These are phyloP conservation scores for Diplodia scrobiculata DNA, from an alignment of 2,329 filamentous ascomycete genomes.

Conservation along the genomic window DNA sequence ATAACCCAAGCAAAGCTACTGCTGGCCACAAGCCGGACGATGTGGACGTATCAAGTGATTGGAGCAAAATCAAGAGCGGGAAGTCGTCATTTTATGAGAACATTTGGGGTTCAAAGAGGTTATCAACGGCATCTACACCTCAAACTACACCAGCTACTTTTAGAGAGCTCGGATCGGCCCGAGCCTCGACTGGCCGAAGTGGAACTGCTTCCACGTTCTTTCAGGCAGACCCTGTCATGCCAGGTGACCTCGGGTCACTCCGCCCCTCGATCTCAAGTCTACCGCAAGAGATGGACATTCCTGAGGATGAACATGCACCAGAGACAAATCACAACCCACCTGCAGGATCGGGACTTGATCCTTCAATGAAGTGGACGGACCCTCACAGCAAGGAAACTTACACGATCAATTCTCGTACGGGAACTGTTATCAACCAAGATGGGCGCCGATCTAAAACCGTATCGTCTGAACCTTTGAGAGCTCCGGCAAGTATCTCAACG, in stretches of 20 bases:
- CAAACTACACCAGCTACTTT: conserved; percentile 16
- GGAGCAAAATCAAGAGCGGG: conserved; percentile 51
- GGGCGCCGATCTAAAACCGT: neutral
- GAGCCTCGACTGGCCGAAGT: neutral
- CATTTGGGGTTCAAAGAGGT: conserved; percentile 30
- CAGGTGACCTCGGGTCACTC: conserved; percentile 11
- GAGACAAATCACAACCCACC: neutral
- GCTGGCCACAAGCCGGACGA: neutral
- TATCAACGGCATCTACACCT: neutral
- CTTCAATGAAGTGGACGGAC: conserved; percentile 61
- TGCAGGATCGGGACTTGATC: conserved; percentile 34
- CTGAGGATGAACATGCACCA: neutral
- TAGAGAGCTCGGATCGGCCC: conserved; percentile 13
- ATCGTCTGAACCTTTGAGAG: conserved; percentile 17
- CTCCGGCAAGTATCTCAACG: conserved; percentile 31
- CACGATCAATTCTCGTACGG: conserved; percentile 60
- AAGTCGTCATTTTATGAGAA: conserved; percentile 41
- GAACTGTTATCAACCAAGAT: conserved; percentile 41
- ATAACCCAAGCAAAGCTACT: neutral
- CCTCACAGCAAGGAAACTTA: conserved; percentile 58
- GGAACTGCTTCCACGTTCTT: conserved; percentile 21
- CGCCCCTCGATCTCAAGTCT: neutral
- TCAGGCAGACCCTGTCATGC: conserved; percentile 6
- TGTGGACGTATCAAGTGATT: conserved; percentile 38
- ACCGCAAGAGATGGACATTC: neutral